Evolutionary conservation across 129 eudicot species (phyloP).

Genomic region (Sambucus nigra): DNA sequence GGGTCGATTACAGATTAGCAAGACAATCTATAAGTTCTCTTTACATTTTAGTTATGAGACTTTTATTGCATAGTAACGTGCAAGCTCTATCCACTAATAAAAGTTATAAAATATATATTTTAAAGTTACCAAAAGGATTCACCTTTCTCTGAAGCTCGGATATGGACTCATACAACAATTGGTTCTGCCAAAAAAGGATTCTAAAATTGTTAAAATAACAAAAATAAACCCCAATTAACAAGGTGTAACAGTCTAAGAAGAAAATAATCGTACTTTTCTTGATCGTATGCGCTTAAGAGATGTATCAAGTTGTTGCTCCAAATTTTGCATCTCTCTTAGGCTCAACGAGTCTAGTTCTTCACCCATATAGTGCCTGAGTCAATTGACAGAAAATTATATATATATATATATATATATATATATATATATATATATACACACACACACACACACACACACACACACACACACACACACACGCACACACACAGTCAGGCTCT

Average conservation of each 20-base stretch:
- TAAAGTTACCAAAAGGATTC: background rate
- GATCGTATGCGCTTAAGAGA: slow-evolving; percentile 76
- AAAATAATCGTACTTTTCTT: slow-evolving; percentile 36
- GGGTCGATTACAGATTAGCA: background rate
- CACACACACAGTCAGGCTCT: too few species aligned
- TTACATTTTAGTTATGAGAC: too few species aligned
- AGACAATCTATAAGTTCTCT: background rate
- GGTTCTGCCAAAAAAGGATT: slow-evolving; percentile 42
- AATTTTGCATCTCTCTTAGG: slow-evolving; percentile 66
- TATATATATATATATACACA: too few species aligned
- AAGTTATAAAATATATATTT: too few species aligned
- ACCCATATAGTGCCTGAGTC: slow-evolving; percentile 78
- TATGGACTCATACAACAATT: slow-evolving; percentile 79
- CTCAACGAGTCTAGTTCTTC: slow-evolving; percentile 75
- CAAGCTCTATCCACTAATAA: too few species aligned
- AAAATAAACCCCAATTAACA: background rate
- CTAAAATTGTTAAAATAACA: background rate
- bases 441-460: too few species aligned
- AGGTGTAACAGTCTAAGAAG: background rate
- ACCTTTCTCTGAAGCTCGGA: slow-evolving; percentile 93
- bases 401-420: too few species aligned
- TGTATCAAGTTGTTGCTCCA: slow-evolving; percentile 85
- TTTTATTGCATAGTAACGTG: too few species aligned
- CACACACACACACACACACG: too few species aligned
- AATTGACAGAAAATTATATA: background rate